Evolutionary conservation across 202 grass and related monocot species (phyloP).

Genomic region (Thinopyrum obtusiflorum): DNA sequence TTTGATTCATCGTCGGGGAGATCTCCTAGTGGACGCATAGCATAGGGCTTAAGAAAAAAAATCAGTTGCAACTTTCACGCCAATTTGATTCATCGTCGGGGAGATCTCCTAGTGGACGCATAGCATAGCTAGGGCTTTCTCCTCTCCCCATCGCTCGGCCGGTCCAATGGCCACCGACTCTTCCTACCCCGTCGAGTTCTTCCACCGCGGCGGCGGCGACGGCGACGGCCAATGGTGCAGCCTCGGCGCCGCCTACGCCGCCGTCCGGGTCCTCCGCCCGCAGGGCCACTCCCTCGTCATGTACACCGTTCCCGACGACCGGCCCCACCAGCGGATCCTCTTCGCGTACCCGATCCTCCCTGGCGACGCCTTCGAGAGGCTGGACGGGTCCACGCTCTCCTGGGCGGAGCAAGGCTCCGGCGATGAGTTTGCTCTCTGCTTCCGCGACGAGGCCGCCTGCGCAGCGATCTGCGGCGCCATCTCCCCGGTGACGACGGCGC

Average conservation of each 20-base stretch:
- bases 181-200: constrained; percentile 18
- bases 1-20: too few relatives aligned
- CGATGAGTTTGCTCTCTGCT: constrained; percentile 29
- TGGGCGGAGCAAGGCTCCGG: constrained; percentile 18
- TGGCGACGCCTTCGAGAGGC: constrained; percentile 25
- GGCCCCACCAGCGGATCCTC: constrained; percentile 26
- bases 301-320: constrained; percentile 7
- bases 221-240: constrained; percentile 3
- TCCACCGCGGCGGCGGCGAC: constrained; percentile 9
- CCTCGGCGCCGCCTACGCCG: constrained; percentile 19
- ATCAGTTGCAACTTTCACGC: too few relatives aligned
- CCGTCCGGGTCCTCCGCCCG: constrained; percentile 30
- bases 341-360: constrained; percentile 40
- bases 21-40: too few relatives aligned
- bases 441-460: constrained; percentile 23
- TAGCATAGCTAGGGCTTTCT: not conserved
- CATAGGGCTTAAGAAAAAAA: not conserved
- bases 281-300: constrained; percentile 38
- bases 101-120: too few relatives aligned
- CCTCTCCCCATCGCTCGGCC: not conserved
- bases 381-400: constrained; percentile 22
- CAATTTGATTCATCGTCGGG: too few relatives aligned
- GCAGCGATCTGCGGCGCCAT: constrained; percentile 6
- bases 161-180: constrained; percentile 1
- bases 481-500: not conserved